Conservation (phyloP, 2,329 filamentous ascomycete genomes). For the Diaporthe velutina region DNA sequence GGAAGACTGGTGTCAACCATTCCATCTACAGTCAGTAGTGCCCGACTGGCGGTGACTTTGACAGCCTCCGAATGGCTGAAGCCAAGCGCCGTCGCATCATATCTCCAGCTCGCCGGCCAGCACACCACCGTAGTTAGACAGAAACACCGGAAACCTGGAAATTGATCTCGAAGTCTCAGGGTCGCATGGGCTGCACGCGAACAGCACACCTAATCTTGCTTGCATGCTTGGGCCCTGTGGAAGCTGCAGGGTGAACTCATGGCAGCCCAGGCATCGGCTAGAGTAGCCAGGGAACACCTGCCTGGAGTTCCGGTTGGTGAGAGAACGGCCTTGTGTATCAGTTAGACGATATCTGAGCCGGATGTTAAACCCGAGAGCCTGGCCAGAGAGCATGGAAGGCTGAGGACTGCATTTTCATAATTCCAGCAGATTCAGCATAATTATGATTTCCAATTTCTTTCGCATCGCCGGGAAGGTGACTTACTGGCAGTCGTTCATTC, state of each 20-base stretch:
- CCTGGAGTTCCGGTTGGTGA: conserved; percentile 23
- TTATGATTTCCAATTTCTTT: conserved; percentile 25
- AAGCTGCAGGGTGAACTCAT: conserved; percentile 32
- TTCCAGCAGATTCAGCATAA: conserved; percentile 16
- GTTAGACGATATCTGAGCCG: conserved; percentile 26
- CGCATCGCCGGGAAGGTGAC: not conserved
- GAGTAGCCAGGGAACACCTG: conserved; percentile 21
- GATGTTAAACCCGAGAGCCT: conserved; percentile 18
- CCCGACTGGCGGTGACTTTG: conserved; percentile 23
- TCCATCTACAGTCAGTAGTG: conserved; percentile 21
- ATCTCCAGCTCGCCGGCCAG: conserved; percentile 7
- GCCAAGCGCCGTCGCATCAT: conserved; percentile 18
- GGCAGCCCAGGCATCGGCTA: conserved; percentile 26
- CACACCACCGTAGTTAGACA: conserved; percentile 1
- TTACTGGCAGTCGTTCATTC: not conserved
- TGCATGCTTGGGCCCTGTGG: conserved; percentile 10
- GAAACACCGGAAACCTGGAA: conserved; percentile 24
- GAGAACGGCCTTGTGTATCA: conserved; percentile 31
- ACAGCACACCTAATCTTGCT: conserved; percentile 13
- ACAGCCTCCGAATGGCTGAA: conserved; percentile 19
- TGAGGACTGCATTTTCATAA: conserved; percentile 16
- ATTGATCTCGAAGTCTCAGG: conserved; percentile 24
- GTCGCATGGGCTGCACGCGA: conserved; percentile 23
- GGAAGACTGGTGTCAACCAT: conserved; percentile 25
- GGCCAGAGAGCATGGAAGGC: not conserved